phyloP scores from a whole-genome alignment of 306 rosid genomes.

The Datisca glomerata region DNA sequence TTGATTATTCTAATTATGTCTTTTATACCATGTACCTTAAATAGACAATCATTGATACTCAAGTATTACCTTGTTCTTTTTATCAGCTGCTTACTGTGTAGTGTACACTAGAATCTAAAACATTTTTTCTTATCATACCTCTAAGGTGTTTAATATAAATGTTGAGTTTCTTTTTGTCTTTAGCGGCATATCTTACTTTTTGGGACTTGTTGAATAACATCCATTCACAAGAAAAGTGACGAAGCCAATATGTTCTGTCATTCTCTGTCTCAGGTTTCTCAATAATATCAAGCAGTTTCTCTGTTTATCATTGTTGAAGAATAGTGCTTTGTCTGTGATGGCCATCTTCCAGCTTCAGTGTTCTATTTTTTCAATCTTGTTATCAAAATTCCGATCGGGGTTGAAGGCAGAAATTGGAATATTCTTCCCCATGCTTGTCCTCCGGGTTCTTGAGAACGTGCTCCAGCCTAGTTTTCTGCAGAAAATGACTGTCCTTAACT shows the following conservation, averaged over 20 bases:
- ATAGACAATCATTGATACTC: not conserved
- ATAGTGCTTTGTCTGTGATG: constrained; percentile 93
- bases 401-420: constrained; percentile 94
- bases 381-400: constrained; percentile 81
- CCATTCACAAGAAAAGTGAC: constrained; percentile 4
- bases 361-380: constrained; percentile 69
- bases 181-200: not conserved
- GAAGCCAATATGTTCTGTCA: constrained; percentile 19
- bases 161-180: not conserved
- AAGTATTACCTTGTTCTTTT: not conserved
- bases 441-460: constrained; percentile 95
- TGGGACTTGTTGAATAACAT: constrained; percentile 9
- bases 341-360: constrained; percentile 97
- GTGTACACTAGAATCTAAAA: not conserved
- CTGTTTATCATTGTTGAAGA: constrained; percentile 86
- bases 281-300: constrained; percentile 83
- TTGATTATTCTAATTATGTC: not conserved
- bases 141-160: not conserved
- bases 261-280: constrained; percentile 61
- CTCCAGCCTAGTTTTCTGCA: constrained; percentile 98
- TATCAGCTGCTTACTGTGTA: not conserved
- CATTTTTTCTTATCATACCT: not conserved
- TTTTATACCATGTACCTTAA: not conserved
- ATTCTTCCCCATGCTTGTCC: constrained; percentile 94
- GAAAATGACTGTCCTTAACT: constrained; percentile 89